Conservation (phyloP, 495 filamentous ascomycete species). For the Lophiotrema nucula region DNA sequence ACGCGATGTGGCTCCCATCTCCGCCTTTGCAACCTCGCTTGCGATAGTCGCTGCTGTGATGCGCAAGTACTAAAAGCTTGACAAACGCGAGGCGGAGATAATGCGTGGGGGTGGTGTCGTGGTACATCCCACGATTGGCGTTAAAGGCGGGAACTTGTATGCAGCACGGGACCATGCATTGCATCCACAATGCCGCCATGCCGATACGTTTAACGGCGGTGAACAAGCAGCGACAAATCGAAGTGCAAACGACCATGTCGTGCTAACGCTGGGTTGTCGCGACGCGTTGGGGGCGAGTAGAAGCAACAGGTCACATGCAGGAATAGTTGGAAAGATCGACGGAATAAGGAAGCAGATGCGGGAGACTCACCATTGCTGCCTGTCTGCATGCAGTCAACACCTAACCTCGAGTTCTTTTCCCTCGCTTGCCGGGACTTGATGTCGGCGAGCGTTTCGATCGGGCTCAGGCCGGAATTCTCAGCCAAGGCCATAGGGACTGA, state of each 20-base stretch:
- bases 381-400: constrained; percentile 95
- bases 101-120: constrained; percentile 22
- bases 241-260: constrained; percentile 5
- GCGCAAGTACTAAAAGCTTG: constrained; percentile 22
- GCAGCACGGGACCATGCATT: constrained; percentile 18
- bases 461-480: constrained; percentile 93
- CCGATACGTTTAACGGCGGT: constrained; percentile 17
- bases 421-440: constrained; percentile 96
- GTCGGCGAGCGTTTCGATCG: constrained; percentile 89
- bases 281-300: not conserved
- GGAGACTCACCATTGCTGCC: constrained; percentile 74
- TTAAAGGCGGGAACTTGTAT: constrained; percentile 7
- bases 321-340: not conserved
- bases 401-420: constrained; percentile 77
- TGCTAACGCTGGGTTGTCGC: constrained; percentile 1
- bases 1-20: not conserved
- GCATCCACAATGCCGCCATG: not conserved
- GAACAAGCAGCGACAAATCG: constrained; percentile 12
- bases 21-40: not conserved
- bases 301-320: not conserved
- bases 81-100: constrained; percentile 28
- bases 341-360: constrained; percentile 10
- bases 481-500: constrained; percentile 93
- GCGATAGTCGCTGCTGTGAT: constrained; percentile 1
- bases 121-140: constrained; percentile 7